These are phyloP conservation scores for Malbranchea zuffiana DNA, from an alignment of 2,329 filamentous ascomycete species.

Conservation along the genomic window DNA sequence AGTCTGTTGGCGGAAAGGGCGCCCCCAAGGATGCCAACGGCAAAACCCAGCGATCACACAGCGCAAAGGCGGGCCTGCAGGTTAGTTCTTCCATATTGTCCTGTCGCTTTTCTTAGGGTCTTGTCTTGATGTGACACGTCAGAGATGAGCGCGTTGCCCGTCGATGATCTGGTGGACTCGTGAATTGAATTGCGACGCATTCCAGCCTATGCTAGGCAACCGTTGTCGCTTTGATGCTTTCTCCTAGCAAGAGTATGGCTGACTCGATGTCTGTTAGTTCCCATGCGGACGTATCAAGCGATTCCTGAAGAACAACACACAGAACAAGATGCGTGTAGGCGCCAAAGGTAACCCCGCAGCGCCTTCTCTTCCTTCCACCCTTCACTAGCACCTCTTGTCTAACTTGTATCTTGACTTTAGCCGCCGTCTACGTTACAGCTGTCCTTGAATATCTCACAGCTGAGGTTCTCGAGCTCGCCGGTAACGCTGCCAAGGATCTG, in stretches of 20 bases:
- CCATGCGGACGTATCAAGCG: slow-evolving; percentile 99
- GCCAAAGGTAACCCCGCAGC: slow-evolving; percentile 54
- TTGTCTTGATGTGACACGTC: slow-evolving; percentile 5
- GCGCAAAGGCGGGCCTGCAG: slow-evolving; percentile 88
- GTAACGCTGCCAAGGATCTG: slow-evolving; percentile 97
- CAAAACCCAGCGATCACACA: slow-evolving; percentile 89
- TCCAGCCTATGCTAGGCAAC: neutral
- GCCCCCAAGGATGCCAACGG: slow-evolving; percentile 71
- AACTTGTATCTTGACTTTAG: slow-evolving; percentile 30
- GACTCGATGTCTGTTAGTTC: slow-evolving; percentile 52
- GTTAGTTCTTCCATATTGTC: slow-evolving; percentile 46
- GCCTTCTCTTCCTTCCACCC: too few relatives aligned
- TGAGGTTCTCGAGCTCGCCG: slow-evolving; percentile 97
- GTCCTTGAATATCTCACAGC: slow-evolving; percentile 98
- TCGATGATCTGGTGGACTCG: slow-evolving; percentile 10
- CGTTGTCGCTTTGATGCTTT: too few relatives aligned
- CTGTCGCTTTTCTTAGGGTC: neutral
- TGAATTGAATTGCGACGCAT: neutral
- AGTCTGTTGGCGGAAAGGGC: slow-evolving; percentile 81
- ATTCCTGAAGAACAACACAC: slow-evolving; percentile 97
- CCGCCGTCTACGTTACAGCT: slow-evolving; percentile 92
- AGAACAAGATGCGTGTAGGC: slow-evolving; percentile 99
- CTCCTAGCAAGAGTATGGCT: slow-evolving; percentile 17
- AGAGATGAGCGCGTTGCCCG: slow-evolving; percentile 7
- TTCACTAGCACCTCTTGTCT: neutral